A percentile compares a stretch with the other conserved stretches of the same genome.
phyloP scores from a whole-genome alignment of 2,329 filamentous ascomycete species.

The Furcasterigmium furcatum region DNA sequence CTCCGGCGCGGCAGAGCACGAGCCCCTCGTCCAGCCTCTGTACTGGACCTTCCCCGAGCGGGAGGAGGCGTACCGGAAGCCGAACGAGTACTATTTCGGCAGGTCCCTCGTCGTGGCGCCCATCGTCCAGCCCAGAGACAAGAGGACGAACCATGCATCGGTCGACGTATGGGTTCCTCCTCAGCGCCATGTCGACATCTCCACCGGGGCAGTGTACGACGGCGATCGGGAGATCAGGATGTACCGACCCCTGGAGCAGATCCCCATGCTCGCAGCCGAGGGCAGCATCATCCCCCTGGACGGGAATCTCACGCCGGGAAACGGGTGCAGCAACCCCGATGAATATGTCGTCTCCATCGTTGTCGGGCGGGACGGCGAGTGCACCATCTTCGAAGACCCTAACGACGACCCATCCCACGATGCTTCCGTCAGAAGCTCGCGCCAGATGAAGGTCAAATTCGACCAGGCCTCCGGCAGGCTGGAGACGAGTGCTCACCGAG shows the following conservation, averaged over 20 bases:
- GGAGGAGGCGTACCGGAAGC: conserved; percentile 51
- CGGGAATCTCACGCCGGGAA: conserved; percentile 29
- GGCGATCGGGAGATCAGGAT: conserved; percentile 49
- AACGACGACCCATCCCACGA: neutral
- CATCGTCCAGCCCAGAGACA: conserved; percentile 48
- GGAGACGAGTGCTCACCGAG: neutral
- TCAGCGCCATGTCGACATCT: conserved; percentile 52
- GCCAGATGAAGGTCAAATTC: neutral
- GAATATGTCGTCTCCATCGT: conserved; percentile 45
- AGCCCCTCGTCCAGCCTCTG: conserved; percentile 57
- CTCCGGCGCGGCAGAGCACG: conserved; percentile 34
- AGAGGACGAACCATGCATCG: conserved; percentile 39
- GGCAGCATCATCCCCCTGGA: conserved; percentile 59
- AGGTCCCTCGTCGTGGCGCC: conserved; percentile 53
- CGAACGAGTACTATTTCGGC: conserved; percentile 59
- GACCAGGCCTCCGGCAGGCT: neutral
- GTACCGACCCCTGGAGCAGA: conserved; percentile 43
- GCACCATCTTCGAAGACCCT: neutral
- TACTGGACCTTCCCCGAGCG: conserved; percentile 56
- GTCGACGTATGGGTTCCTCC: conserved; percentile 56
- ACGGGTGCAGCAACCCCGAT: conserved; percentile 44
- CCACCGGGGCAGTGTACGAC: conserved; percentile 55
- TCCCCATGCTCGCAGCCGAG: conserved; percentile 52
- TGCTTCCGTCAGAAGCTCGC: neutral
- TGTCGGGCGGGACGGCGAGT: conserved; percentile 39